Percentiles rank a stretch among this genome's conserved stretches.
Conservation (phyloP, 805 yeast genomes). For the Candida yuanshanica region DNA sequence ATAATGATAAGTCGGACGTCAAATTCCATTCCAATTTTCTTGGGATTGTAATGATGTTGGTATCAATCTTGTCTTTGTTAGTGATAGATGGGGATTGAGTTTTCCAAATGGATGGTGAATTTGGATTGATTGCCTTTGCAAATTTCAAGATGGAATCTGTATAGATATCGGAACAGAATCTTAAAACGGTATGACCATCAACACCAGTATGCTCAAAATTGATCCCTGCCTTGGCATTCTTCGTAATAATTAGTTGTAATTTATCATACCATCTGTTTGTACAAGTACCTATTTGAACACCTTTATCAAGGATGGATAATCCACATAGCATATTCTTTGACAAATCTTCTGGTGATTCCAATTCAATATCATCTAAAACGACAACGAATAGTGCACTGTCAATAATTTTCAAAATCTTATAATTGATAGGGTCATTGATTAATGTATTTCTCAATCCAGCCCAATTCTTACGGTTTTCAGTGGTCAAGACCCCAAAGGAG, state of each 20-base stretch:
- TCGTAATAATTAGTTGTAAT: constrained; percentile 78
- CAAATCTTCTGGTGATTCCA: constrained; percentile 54
- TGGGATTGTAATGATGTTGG: constrained; percentile 61
- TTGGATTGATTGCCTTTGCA: constrained; percentile 75
- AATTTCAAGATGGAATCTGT: constrained; percentile 86
- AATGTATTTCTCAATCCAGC: constrained; percentile 61
- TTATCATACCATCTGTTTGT: constrained; percentile 95
- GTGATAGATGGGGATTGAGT: constrained; percentile 43
- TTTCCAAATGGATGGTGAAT: constrained; percentile 64
- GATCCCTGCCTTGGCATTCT: constrained; percentile 87
- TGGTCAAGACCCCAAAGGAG: constrained; percentile 84
- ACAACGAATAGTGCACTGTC: constrained; percentile 81
- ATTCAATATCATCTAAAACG: constrained; percentile 73
- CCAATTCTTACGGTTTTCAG: constrained; percentile 88
- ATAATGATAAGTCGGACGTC: constrained; percentile 69
- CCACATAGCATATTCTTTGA: constrained; percentile 89
- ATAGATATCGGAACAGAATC: constrained; percentile 85
- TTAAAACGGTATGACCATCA: constrained; percentile 88
- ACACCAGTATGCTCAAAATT: constrained; percentile 94
- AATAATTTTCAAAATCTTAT: constrained; percentile 65
- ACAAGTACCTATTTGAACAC: constrained; percentile 90
- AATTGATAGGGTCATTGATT: constrained; percentile 45
- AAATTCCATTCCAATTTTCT: constrained; percentile 86
- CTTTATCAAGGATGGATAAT: constrained; percentile 67
- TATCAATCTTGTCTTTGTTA: constrained; percentile 35